Percentiles rank a stretch among this genome's conserved stretches.
Conservation (phyloP, 345 rosid genomes). For the Citrus glauca region DNA sequence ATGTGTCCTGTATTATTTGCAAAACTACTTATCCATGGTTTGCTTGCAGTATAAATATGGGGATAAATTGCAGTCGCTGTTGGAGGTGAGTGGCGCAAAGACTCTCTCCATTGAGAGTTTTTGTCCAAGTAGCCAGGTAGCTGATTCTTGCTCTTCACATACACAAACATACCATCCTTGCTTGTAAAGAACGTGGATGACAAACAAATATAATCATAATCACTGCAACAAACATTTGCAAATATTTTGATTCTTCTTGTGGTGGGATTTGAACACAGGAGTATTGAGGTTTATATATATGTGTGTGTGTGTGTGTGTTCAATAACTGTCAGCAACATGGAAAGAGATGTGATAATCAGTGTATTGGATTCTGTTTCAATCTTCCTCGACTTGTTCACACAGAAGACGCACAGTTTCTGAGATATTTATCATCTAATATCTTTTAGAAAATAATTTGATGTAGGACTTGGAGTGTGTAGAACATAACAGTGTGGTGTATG, state of each 20-base stretch:
- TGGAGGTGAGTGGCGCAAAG: slow-evolving; percentile 64
- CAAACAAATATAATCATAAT: neutral
- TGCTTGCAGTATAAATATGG: slow-evolving; percentile 62
- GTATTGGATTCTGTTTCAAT: neutral
- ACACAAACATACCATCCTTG: neutral
- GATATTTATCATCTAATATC: neutral
- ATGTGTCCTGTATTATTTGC: neutral
- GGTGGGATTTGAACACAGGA: neutral
- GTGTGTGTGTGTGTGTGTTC: neutral
- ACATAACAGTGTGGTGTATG: slow-evolving; percentile 36
- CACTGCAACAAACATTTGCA: neutral
- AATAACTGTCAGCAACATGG: neutral
- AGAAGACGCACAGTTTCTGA: neutral
- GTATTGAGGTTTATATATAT: neutral
- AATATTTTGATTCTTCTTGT: too few relatives aligned
- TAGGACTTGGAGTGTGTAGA: slow-evolving; percentile 53
- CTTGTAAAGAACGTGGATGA: neutral
- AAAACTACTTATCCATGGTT: slow-evolving; percentile 1
- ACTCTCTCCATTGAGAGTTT: slow-evolving; percentile 41
- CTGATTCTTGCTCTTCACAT: slow-evolving; percentile 3
- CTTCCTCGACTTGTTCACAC: neutral
- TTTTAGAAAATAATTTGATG: slow-evolving; percentile 11
- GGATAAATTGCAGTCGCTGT: slow-evolving; percentile 43
- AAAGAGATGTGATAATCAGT: neutral
- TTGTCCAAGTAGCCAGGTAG: slow-evolving; percentile 68